Evolutionary conservation across 768 basidiomycete species (phyloP).

Genomic region (Trametes punicea): DNA sequence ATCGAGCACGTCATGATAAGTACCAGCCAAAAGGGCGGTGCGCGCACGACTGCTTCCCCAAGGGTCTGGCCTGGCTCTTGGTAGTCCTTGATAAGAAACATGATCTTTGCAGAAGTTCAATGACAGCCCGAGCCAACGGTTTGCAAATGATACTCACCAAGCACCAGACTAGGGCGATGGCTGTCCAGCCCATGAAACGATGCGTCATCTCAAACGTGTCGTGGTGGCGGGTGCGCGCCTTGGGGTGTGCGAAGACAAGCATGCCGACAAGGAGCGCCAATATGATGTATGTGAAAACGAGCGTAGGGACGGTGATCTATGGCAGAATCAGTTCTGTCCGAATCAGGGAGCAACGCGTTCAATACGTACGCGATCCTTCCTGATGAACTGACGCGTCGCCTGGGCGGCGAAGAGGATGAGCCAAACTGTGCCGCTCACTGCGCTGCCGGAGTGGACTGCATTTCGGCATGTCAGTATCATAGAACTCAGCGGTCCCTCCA

Average conservation of each 20-base stretch:
- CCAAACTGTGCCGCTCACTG: slow-evolving; percentile 51
- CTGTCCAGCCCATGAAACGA: slow-evolving; percentile 54
- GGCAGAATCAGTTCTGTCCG: slow-evolving; percentile 20
- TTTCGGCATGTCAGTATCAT: neutral
- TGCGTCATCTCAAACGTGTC: slow-evolving; percentile 52
- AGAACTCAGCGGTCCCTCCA: neutral
- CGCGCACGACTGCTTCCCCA: slow-evolving; percentile 38
- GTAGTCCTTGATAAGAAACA: slow-evolving; percentile 52
- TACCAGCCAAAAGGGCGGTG: slow-evolving; percentile 52
- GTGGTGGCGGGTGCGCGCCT: slow-evolving; percentile 42
- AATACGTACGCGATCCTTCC: slow-evolving; percentile 33
- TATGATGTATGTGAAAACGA: slow-evolving; percentile 47
- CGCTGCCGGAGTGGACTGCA: slow-evolving; percentile 48
- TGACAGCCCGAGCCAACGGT: neutral
- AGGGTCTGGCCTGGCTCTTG: slow-evolving; percentile 34
- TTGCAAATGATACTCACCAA: slow-evolving; percentile 31
- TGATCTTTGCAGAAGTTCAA: slow-evolving; percentile 30
- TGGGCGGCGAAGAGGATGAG: slow-evolving; percentile 45
- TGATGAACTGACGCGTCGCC: slow-evolving; percentile 44
- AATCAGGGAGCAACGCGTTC: neutral
- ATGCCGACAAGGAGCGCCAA: slow-evolving; percentile 44
- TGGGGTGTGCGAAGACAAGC: slow-evolving; percentile 48
- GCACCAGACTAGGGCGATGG: slow-evolving; percentile 47
- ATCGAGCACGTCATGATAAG: slow-evolving; percentile 50
- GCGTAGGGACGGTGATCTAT: slow-evolving; percentile 44